Conservation (phyloP, 257 asterid species). For the Solanum etuberosum region DNA sequence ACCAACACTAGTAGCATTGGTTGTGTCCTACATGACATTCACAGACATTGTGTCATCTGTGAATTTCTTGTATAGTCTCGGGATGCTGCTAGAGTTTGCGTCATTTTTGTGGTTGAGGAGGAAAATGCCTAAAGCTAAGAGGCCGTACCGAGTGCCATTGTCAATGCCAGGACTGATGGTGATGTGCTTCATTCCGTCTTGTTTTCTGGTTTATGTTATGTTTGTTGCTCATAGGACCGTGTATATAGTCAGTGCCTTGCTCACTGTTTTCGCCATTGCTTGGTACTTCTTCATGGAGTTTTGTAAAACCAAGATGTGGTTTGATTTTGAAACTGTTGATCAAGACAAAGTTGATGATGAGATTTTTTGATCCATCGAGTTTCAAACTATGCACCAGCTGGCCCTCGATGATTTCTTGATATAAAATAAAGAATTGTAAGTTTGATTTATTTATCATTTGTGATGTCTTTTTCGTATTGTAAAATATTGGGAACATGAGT, state of each 20-base stretch:
- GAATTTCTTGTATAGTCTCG: conserved; percentile 56
- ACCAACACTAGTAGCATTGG: conserved; percentile 32
- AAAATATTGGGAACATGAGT: neutral
- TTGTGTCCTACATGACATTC: conserved; percentile 27
- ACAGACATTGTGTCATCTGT: conserved; percentile 34
- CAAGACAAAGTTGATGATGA: neutral
- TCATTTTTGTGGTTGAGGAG: conserved; percentile 43
- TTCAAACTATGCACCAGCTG: neutral
- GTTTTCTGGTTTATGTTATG: conserved; percentile 44
- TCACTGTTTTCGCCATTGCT: conserved; percentile 35
- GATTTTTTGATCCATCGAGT: neutral
- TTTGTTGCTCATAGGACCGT: conserved; percentile 41
- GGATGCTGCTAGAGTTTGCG: conserved; percentile 59
- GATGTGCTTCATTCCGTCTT: conserved; percentile 54
- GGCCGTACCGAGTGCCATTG: conserved; percentile 49
- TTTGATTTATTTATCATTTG: neutral
- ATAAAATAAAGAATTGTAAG: neutral
- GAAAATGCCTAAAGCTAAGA: conserved; percentile 14
- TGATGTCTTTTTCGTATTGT: neutral
- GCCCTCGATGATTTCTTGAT: neutral
- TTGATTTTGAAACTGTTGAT: neutral
- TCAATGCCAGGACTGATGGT: conserved; percentile 25
- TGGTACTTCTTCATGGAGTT: conserved; percentile 48
- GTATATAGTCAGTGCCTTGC: conserved; percentile 33
- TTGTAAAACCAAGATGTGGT: conserved; percentile 32